Evolutionary conservation across 148 eudicot genomes (phyloP), one percentile per base, ranked within the genome.

Genomic region (Fagopyrum tataricum): DNA sequence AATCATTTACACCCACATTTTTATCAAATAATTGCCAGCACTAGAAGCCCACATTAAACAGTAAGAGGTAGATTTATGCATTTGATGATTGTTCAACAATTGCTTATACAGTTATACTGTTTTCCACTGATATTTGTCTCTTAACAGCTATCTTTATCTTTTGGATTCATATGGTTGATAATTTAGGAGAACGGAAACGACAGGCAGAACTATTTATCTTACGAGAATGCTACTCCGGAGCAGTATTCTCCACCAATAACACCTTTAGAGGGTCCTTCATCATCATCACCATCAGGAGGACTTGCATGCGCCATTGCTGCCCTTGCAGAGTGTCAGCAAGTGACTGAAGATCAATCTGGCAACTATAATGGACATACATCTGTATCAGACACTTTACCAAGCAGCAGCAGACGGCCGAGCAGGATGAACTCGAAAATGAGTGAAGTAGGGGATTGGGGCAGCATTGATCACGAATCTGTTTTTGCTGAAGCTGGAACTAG

Each of bases 291-390:
- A 26, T 91, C 97, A 42, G 91, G 96, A 56, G 96, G 97, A 49
- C 96, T 95, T 37, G 99, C 99, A 7, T 90, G 96, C 76, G 93
- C 98, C 26, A 87, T 94, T 62, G 93, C 98, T n/a, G 90, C 98
- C 73, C 88, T 94, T 49, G 97, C 96, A 8, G 97, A 94, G 78
- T 91, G 88, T n/a, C 98, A 88, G 75, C 97, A 90, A 72, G 76
- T 48, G 9, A 81, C 79, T 4, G 89, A 86, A 62, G 91, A 84
- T 51, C 74, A 81, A 66, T 79, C 90, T 64, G 51, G 67, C 73
- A 78, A 83, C 55, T 78, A n/a, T n/a, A n/a, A n/a, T n/a, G n/a
- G n/a, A n/a, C n/a, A 80, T 53, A 59, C 73, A 21, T 75, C 88
- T 9, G 44, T 80, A 21, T 72, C 75, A 58, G 83, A 84, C 81